Percentiles rank a stretch among this genome's conserved stretches.
Conservation (phyloP, 768 basidiomycete genomes). For the Sarcodon sp. region DNA sequence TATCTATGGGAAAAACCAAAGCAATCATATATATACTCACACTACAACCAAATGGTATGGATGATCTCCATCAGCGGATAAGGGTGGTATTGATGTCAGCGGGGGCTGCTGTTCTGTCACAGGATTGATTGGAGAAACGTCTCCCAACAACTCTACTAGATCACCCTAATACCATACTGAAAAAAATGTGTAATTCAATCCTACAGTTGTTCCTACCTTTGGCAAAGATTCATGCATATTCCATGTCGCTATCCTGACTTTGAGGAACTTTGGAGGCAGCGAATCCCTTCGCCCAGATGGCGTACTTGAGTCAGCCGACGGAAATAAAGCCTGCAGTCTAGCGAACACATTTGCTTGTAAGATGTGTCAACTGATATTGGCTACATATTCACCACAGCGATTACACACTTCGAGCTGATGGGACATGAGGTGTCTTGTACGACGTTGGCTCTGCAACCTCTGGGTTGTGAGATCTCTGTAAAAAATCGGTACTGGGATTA, state of each 20-base stretch:
- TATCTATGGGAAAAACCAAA: constrained; percentile 4
- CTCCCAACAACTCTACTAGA: constrained; percentile 56
- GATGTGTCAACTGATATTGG: too few relatives aligned
- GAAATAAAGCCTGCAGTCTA: background rate
- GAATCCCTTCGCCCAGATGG: background rate
- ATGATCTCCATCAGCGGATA: constrained; percentile 40
- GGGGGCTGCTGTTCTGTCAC: constrained; percentile 10
- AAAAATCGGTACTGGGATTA: too few relatives aligned
- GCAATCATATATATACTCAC: constrained; percentile 27
- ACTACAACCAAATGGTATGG: constrained; percentile 73
- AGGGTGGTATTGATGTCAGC: constrained; percentile 24
- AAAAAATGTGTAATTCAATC: background rate
- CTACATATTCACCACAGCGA: too few relatives aligned
- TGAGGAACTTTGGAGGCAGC: constrained; percentile 33
- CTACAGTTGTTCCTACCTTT: constrained; percentile 30
- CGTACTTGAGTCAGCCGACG: background rate
- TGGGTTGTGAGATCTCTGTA: too few relatives aligned
- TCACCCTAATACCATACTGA: constrained; percentile 41
- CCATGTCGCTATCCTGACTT: constrained; percentile 65
- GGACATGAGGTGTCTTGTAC: too few relatives aligned
- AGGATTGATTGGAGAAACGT: constrained; percentile 31
- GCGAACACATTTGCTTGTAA: background rate
- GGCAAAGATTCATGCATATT: constrained; percentile 81
- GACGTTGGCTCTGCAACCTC: too few relatives aligned
- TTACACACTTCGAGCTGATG: too few relatives aligned